Percentiles rank a stretch among this genome's conserved stretches.
Evolutionary conservation across 306 rosid species (phyloP).

Genomic region (Mimosa pudica): DNA sequence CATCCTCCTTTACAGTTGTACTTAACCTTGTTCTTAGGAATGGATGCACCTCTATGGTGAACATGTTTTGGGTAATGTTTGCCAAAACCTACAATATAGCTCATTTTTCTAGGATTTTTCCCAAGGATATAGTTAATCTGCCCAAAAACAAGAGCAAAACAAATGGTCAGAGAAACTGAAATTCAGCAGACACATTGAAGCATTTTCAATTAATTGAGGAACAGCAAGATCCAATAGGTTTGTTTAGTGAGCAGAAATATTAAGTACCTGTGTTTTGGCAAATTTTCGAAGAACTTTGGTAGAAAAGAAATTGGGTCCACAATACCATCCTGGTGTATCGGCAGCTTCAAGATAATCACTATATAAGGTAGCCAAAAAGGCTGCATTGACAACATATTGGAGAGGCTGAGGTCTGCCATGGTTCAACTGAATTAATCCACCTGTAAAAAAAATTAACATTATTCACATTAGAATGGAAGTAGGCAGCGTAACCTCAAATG

Average conservation of each 20-base stretch:
- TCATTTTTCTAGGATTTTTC: constrained; percentile 76
- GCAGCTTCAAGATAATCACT: constrained; percentile 86
- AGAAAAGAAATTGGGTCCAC: constrained; percentile 82
- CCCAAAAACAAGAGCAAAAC: constrained; percentile 30
- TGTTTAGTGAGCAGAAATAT: constrained; percentile 11
- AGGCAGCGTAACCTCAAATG: not conserved
- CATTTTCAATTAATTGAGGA: not conserved
- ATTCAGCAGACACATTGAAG: not conserved
- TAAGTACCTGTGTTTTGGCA: constrained; percentile 70
- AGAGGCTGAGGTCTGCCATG: constrained; percentile 90
- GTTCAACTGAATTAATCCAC: constrained; percentile 78
- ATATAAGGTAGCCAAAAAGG: constrained; percentile 73
- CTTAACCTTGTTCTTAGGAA: constrained; percentile 72
- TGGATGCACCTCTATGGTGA: constrained; percentile 84
- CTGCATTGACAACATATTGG: constrained; percentile 83
- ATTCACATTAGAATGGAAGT: constrained; percentile 17
- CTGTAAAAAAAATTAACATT: constrained; percentile 34
- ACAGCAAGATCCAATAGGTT: not conserved
- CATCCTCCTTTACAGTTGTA: constrained; percentile 87
- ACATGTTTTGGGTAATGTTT: constrained; percentile 71
- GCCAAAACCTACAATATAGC: constrained; percentile 76
- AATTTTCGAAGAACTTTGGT: constrained; percentile 70
- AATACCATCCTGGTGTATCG: constrained; percentile 90
- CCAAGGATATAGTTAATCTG: constrained; percentile 86
- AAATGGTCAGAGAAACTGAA: not conserved